A percentile compares a stretch with the other conserved stretches of the same genome.
Evolutionary conservation across 371 early-diverging fungal species (phyloP).

Genomic region (Mortierella sp.): DNA sequence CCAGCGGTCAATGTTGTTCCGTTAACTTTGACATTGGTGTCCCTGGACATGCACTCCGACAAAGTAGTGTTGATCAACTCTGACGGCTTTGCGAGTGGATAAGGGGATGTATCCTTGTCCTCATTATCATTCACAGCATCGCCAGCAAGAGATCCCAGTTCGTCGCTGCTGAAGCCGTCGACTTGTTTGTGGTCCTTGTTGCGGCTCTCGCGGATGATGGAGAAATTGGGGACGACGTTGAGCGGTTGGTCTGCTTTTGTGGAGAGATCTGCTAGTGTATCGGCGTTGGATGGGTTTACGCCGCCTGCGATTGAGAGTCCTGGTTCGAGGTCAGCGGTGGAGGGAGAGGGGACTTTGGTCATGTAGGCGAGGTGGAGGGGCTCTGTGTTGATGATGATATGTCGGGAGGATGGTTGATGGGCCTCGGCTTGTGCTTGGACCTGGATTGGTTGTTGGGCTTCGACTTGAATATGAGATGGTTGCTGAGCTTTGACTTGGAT

Average conservation of each 20-base stretch:
- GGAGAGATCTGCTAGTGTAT: constrained; percentile 15
- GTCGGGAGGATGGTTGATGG: neutral
- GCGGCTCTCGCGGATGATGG: neutral
- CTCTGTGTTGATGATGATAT: neutral
- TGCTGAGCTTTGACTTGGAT: neutral
- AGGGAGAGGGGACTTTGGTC: neutral
- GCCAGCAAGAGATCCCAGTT: constrained; percentile 22
- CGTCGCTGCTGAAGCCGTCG: constrained; percentile 17
- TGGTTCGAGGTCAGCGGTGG: neutral
- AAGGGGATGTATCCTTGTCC: constrained; percentile 19
- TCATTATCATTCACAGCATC: constrained; percentile 36
- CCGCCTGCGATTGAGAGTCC: neutral
- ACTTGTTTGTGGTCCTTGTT: neutral
- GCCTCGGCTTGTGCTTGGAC: neutral
- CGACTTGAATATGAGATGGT: neutral
- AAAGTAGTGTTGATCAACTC: constrained; percentile 27
- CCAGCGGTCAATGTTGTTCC: neutral
- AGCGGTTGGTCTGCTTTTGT: constrained; percentile 31
- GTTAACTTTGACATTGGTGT: neutral
- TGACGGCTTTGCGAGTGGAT: constrained; percentile 19
- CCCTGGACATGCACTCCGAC: neutral
- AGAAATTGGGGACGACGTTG: constrained; percentile 16
- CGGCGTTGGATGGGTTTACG: neutral
- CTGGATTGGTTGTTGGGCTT: neutral
- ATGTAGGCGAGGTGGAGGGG: constrained; percentile 22